These are phyloP conservation scores for Naganishia albida DNA, from an alignment of 1,284 basidiomycete genomes.

Conservation along the genomic window DNA sequence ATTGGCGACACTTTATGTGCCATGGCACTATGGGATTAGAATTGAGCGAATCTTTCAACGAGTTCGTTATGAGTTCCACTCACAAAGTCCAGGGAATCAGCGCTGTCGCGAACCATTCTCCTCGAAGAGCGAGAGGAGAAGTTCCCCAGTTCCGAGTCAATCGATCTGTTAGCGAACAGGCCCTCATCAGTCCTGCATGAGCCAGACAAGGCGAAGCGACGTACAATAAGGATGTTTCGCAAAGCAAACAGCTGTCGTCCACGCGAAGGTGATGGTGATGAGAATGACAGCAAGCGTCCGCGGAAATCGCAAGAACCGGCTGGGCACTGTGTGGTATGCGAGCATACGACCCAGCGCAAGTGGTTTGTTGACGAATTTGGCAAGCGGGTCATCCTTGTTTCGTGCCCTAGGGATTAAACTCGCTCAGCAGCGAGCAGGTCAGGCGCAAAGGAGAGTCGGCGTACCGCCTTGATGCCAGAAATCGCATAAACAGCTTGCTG, in stretches of 20 bases:
- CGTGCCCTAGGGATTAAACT: neutral
- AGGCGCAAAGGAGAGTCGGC: neutral
- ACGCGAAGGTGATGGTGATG: conserved; percentile 6
- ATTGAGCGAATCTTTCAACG: neutral
- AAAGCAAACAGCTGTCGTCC: conserved; percentile 21
- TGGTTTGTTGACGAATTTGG: conserved; percentile 15
- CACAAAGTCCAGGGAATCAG: conserved; percentile 29
- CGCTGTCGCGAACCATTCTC: conserved; percentile 28
- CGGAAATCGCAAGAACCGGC: conserved; percentile 23
- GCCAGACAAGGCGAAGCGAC: neutral
- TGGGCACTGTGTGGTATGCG: conserved; percentile 20
- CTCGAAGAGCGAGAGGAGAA: conserved; percentile 19
- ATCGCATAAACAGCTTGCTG: conserved; percentile 20
- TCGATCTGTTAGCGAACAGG: conserved; percentile 2
- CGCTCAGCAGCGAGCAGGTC: neutral
- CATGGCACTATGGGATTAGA: conserved; percentile 4
- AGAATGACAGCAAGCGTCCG: conserved; percentile 8
- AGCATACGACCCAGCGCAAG: conserved; percentile 15
- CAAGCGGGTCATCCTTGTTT: conserved; percentile 20
- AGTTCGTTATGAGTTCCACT: neutral
- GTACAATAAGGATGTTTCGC: conserved; percentile 25
- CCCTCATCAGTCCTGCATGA: neutral
- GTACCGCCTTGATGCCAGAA: conserved; percentile 22
- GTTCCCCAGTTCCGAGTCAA: conserved; percentile 22
- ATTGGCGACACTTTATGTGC: conserved; percentile 25